Conservation (phyloP, 805 yeast genomes). For the Tetrapisispora nanseiensis region DNA sequence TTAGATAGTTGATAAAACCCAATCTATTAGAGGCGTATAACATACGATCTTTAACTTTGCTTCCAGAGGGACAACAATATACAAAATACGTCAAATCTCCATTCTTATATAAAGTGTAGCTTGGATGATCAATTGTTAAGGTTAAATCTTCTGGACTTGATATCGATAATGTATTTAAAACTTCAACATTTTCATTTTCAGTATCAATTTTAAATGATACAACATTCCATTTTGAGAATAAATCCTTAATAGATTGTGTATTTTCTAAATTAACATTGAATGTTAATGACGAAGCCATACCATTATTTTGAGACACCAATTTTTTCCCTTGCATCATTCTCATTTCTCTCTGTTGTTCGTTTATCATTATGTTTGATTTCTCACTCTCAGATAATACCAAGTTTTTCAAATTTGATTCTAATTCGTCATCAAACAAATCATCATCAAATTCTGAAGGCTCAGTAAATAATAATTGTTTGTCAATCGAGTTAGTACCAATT, state of each 20-base stretch:
- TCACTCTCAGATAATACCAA: constrained; percentile 23
- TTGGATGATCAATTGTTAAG: constrained; percentile 41
- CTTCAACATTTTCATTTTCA: constrained; percentile 38
- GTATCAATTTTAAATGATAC: constrained; percentile 44
- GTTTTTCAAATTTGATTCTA: constrained; percentile 3
- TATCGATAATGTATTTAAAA: constrained; percentile 23
- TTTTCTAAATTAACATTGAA: constrained; percentile 15
- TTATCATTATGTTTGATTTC: constrained; percentile 16
- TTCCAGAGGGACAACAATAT: constrained; percentile 83
- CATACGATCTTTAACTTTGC: constrained; percentile 87
- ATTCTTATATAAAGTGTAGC: constrained; percentile 45
- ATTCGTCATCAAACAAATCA: constrained; percentile 7
- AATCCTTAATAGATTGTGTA: constrained; percentile 10
- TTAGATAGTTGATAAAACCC: constrained; percentile 46
- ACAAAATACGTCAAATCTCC: constrained; percentile 46
- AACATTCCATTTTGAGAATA: constrained; percentile 34
- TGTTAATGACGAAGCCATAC: constrained; percentile 17
- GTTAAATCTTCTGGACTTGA: constrained; percentile 24
- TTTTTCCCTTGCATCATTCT: constrained; percentile 14
- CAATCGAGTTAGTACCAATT: constrained; percentile 46
- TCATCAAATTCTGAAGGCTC: constrained; percentile 25
- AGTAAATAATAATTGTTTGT: constrained; percentile 28
- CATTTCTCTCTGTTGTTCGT: constrained; percentile 23
- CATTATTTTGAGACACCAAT: constrained; percentile 24
- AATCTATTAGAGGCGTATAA: constrained; percentile 74